Evolutionary conservation across 129 eudicot genomes (phyloP).

Genomic region (Flaveria trinervia): DNA sequence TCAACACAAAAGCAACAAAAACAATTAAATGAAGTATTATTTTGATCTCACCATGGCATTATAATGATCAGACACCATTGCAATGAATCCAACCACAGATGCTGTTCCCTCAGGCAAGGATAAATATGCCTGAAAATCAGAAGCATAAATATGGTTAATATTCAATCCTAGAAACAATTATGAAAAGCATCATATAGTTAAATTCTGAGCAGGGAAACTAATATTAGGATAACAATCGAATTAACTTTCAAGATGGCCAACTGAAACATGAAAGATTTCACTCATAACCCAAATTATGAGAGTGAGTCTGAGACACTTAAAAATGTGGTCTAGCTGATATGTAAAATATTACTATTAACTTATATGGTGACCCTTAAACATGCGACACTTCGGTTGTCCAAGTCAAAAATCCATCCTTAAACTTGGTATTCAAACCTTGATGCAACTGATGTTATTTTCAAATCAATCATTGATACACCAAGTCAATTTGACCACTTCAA

Average conservation of each 20-base stretch:
- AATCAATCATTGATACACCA: too few species aligned
- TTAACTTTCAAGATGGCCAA: slow-evolving; percentile 12
- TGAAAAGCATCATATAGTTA: not conserved
- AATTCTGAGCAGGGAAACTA: slow-evolving; percentile 12
- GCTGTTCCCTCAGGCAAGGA: slow-evolving; percentile 75
- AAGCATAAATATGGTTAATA: slow-evolving; percentile 15
- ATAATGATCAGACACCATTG: slow-evolving; percentile 68
- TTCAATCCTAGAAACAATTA: slow-evolving; percentile 22
- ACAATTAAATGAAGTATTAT: slow-evolving; percentile 1
- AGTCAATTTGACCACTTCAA: too few species aligned
- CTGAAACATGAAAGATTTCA: not conserved
- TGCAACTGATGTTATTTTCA: too few species aligned
- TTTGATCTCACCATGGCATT: slow-evolving; percentile 43
- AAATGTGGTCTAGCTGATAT: not conserved
- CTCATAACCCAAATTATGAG: slow-evolving; percentile 6
- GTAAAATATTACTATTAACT: not conserved
- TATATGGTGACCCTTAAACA: too few species aligned
- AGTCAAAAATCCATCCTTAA: too few species aligned
- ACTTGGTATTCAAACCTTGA: too few species aligned
- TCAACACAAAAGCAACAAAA: slow-evolving; percentile 1
- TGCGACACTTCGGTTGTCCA: too few species aligned
- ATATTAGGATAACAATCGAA: slow-evolving; percentile 12
- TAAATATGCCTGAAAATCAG: slow-evolving; percentile 54
- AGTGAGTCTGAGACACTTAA: not conserved
- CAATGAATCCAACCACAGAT: slow-evolving; percentile 64